These are phyloP conservation scores for Buddleja alternifolia DNA, from an alignment of 257 asterid species.

Conservation along the genomic window DNA sequence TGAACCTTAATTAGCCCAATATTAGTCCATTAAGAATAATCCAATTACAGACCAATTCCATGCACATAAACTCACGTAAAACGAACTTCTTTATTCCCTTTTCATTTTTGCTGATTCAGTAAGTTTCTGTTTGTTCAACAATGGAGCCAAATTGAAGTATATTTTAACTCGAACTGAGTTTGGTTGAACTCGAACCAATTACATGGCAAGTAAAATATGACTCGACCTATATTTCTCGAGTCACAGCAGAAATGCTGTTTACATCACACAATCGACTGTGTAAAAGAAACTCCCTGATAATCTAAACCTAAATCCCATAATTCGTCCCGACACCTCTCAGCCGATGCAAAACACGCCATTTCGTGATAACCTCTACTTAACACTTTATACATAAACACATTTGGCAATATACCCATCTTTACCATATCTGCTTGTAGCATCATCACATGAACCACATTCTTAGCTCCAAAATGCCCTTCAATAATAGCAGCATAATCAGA, in stretches of 20 bases:
- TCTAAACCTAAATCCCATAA: constrained; percentile 28
- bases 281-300: neutral
- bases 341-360: constrained; percentile 46
- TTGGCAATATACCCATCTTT: constrained; percentile 56
- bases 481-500: constrained; percentile 49
- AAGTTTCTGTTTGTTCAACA: too few species aligned
- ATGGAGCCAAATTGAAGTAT: too few species aligned
- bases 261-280: neutral
- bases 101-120: too few species aligned
- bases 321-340: constrained; percentile 47
- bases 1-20: too few species aligned
- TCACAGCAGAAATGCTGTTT: too few species aligned
- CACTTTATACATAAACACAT: constrained; percentile 37
- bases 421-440: constrained; percentile 81
- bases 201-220: too few species aligned
- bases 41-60: too few species aligned
- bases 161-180: too few species aligned
- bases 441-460: constrained; percentile 48
- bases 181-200: too few species aligned
- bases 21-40: too few species aligned
- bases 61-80: too few species aligned
- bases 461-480: constrained; percentile 48
- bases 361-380: constrained; percentile 49
- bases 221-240: neutral
- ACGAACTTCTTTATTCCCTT: too few species aligned